phyloP scores from a whole-genome alignment of 1,139 yeast species.

The Suhomyces guaymorum region DNA sequence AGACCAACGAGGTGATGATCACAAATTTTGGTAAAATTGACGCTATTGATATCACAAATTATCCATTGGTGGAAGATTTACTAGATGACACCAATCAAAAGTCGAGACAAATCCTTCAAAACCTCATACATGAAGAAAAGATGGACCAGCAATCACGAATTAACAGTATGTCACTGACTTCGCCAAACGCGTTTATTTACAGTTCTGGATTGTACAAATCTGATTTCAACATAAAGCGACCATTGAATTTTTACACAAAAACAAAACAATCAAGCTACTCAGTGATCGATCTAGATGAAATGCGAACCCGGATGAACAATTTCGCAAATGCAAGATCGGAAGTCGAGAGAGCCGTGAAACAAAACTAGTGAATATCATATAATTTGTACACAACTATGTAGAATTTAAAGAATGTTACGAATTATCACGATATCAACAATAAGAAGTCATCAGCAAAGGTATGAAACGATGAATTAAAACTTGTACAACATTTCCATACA shows the following conservation, averaged over 20 bases:
- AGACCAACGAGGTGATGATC: slow-evolving; percentile 25
- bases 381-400: no score
- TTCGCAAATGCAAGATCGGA: slow-evolving; percentile 27
- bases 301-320: slow-evolving; percentile 23
- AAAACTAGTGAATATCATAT: no score
- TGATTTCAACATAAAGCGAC: slow-evolving; percentile 30
- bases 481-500: no score
- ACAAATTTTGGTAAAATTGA: slow-evolving; percentile 20
- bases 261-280: slow-evolving; percentile 17
- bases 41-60: slow-evolving; percentile 22
- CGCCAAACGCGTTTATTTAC: slow-evolving; percentile 22
- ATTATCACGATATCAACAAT: no score
- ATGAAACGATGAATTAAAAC: no score
- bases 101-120: slow-evolving; percentile 6
- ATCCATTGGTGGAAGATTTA: slow-evolving; percentile 26
- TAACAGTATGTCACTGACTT: slow-evolving; percentile 5
- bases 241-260: slow-evolving; percentile 22
- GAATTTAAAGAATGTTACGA: no score
- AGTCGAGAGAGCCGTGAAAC: slow-evolving; percentile 14
- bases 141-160: slow-evolving; percentile 7
- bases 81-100: slow-evolving; percentile 9
- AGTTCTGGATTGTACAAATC: slow-evolving; percentile 24
- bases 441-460: no score
- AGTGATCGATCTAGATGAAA: slow-evolving; percentile 18
- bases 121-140: slow-evolving; percentile 11